phyloP scores from a whole-genome alignment of 805 yeast genomes.

The Barnettozyma siamensis region DNA sequence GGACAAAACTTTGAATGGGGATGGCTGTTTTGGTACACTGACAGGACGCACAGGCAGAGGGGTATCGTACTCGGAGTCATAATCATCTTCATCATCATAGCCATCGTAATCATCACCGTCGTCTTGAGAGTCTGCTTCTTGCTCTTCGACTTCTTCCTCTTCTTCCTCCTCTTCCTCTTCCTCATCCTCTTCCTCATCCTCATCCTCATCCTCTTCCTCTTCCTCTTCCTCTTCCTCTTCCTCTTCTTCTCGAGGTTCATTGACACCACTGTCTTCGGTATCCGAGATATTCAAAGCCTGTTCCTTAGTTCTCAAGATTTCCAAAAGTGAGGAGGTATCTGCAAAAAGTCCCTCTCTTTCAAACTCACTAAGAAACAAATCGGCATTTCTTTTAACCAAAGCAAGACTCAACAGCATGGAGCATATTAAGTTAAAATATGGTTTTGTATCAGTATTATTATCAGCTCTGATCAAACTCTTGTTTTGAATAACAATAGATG shows the following conservation, averaged over 20 bases:
- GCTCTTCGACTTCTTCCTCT: slow-evolving; percentile 14
- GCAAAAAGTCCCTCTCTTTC: slow-evolving; percentile 69
- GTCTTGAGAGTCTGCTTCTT: slow-evolving; percentile 17
- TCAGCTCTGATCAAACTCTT: slow-evolving; percentile 27
- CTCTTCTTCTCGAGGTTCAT: no score
- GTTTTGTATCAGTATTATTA: slow-evolving; percentile 15
- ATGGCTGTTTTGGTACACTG: background rate
- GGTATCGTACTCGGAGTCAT: slow-evolving; percentile 8
- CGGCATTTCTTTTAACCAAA: slow-evolving; percentile 40
- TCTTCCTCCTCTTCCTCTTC: slow-evolving; percentile 26
- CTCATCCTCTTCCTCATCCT: slow-evolving; percentile 25
- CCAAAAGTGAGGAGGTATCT: slow-evolving; percentile 38
- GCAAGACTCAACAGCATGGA: slow-evolving; percentile 43
- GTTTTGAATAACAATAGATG: slow-evolving; percentile 57
- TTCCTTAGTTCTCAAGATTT: slow-evolving; percentile 18
- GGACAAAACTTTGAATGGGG: slow-evolving; percentile 6
- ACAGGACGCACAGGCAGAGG: no score
- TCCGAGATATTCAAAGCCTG: no score
- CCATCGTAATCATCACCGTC: slow-evolving; percentile 14
- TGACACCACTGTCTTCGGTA: no score
- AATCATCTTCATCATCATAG: slow-evolving; percentile 21
- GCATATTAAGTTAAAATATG: slow-evolving; percentile 41
- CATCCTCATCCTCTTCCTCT: slow-evolving; percentile 17
- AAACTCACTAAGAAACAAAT: slow-evolving; percentile 40
- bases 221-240: no score